Percentiles rank a stretch among this genome's conserved stretches.
phyloP scores from a whole-genome alignment of 1,284 basidiomycete genomes.

The Ustilago xerochloae region DNA sequence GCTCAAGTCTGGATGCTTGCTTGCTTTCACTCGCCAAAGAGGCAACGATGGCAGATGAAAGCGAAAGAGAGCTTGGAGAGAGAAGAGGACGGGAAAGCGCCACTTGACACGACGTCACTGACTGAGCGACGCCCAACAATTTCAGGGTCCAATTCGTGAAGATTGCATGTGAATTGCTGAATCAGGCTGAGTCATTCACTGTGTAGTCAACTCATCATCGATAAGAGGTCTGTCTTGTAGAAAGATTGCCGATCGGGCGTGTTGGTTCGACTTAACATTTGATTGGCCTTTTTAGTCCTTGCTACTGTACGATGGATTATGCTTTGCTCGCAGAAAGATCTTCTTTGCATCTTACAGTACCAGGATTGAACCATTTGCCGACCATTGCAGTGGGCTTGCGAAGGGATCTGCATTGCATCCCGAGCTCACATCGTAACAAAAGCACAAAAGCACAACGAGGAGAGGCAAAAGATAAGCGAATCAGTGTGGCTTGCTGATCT shows the following conservation, averaged over 20 bases:
- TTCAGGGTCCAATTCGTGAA: neutral
- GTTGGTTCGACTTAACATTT: too few relatives aligned
- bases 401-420: neutral
- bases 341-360: neutral
- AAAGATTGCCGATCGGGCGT: too few relatives aligned
- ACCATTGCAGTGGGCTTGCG: neutral
- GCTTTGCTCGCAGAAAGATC: too few relatives aligned
- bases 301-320: too few relatives aligned
- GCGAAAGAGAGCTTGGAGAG: neutral
- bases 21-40: neutral
- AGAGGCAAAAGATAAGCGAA: too few relatives aligned
- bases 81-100: neutral
- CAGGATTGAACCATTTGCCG: neutral
- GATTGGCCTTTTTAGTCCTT: too few relatives aligned
- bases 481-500: too few relatives aligned
- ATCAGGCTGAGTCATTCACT: constrained; percentile 41
- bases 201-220: neutral
- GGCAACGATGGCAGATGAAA: constrained; percentile 11
- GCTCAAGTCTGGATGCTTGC: neutral
- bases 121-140: neutral
- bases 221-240: neutral
- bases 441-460: neutral
- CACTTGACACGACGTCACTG: constrained; percentile 27
- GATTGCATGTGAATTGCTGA: constrained; percentile 39
- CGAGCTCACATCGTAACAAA: too few relatives aligned